Evolutionary conservation across 768 basidiomycete species (phyloP).

Genomic region (Pseudohyphozyma bogoriensis): DNA sequence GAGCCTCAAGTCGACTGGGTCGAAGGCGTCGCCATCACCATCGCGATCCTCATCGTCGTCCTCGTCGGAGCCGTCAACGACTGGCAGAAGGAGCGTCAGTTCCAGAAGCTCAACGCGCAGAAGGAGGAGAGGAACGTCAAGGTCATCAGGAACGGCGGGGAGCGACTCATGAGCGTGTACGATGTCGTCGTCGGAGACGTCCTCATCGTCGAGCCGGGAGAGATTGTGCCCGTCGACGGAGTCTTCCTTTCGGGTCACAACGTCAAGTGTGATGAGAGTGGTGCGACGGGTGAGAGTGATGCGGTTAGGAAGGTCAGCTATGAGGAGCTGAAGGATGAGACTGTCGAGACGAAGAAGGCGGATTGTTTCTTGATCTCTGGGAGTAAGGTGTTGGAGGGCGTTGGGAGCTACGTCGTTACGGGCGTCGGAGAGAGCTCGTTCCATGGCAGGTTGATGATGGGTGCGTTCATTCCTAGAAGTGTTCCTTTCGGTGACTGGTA

Average conservation of each 20-base stretch:
- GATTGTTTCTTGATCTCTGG: slow-evolving; percentile 91
- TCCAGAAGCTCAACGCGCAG: slow-evolving; percentile 70
- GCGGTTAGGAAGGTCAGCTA: slow-evolving; percentile 80
- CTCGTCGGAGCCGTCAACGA: slow-evolving; percentile 91
- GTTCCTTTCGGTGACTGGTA: not conserved
- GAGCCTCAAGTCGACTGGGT: slow-evolving; percentile 91
- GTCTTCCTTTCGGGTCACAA: slow-evolving; percentile 86
- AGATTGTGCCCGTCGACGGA: slow-evolving; percentile 92
- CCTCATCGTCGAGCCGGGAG: slow-evolving; percentile 83
- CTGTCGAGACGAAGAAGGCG: slow-evolving; percentile 46
- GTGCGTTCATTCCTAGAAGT: slow-evolving; percentile 49
- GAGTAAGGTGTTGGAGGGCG: slow-evolving; percentile 85
- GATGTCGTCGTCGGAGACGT: slow-evolving; percentile 92
- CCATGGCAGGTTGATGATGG: slow-evolving; percentile 96
- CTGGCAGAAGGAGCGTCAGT: slow-evolving; percentile 97
- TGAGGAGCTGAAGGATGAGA: slow-evolving; percentile 47
- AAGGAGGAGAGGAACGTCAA: slow-evolving; percentile 89
- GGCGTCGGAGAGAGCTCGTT: slow-evolving; percentile 87
- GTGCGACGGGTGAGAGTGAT: slow-evolving; percentile 93
- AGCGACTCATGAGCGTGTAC: slow-evolving; percentile 68
- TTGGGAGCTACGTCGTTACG: slow-evolving; percentile 83
- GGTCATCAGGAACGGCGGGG: slow-evolving; percentile 61
- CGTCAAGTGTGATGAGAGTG: slow-evolving; percentile 89
- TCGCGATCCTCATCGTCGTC: slow-evolving; percentile 47
- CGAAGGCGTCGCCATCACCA: slow-evolving; percentile 54